These are phyloP conservation scores for Rhizopogon vesiculosus DNA, from an alignment of 768 basidiomycete genomes.

Conservation along the genomic window DNA sequence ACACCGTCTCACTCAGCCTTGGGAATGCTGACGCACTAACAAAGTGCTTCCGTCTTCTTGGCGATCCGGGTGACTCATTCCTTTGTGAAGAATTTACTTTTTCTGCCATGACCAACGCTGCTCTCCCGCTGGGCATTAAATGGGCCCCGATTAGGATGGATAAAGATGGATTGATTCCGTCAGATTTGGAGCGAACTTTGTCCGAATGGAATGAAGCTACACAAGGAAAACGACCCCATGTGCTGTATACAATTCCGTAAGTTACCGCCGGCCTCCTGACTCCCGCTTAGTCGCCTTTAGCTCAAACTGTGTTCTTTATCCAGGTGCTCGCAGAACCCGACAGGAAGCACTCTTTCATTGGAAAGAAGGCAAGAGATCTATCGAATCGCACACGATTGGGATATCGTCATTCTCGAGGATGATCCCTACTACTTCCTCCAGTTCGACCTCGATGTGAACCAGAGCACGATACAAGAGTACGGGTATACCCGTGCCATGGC, in stretches of 20 bases:
- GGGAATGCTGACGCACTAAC: slow-evolving; percentile 40
- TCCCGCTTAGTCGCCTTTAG: background rate
- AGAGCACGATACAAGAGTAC: slow-evolving; percentile 17
- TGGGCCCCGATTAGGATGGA: slow-evolving; percentile 46
- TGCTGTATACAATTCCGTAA: slow-evolving; percentile 47
- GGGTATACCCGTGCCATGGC: slow-evolving; percentile 27
- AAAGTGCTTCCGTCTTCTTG: slow-evolving; percentile 37
- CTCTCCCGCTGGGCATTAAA: slow-evolving; percentile 34
- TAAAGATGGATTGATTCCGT: slow-evolving; percentile 44
- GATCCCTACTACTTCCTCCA: slow-evolving; percentile 50
- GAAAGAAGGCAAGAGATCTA: slow-evolving; percentile 47
- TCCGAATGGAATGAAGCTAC: slow-evolving; percentile 37
- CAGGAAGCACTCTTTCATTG: slow-evolving; percentile 39
- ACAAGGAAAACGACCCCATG: slow-evolving; percentile 44
- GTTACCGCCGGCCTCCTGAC: slow-evolving; percentile 10
- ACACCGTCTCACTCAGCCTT: slow-evolving; percentile 31
- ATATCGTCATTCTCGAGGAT: slow-evolving; percentile 48
- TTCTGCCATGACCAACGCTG: slow-evolving; percentile 37
- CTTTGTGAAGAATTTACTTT: slow-evolving; percentile 41
- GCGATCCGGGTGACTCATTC: slow-evolving; percentile 38
- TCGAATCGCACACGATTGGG: slow-evolving; percentile 41
- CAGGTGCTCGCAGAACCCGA: slow-evolving; percentile 43
- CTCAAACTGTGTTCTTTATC: background rate
- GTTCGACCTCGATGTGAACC: slow-evolving; percentile 27
- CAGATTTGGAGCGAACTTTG: slow-evolving; percentile 40